Evolutionary conservation across 2,329 filamentous ascomycete species (phyloP).

Genomic region (Fusarium sp.): DNA sequence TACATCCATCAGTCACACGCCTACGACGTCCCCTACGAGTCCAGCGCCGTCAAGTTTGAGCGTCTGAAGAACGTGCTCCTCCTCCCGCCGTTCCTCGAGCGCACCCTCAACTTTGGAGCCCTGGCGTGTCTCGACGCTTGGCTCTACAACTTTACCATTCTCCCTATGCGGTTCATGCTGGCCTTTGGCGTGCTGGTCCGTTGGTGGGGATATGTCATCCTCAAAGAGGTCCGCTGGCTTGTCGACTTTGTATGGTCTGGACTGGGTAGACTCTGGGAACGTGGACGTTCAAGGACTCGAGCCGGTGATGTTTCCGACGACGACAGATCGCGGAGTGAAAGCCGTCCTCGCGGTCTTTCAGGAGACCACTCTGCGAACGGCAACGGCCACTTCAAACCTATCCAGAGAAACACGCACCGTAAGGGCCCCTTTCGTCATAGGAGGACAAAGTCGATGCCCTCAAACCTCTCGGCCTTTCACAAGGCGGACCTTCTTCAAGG

Average conservation of each 20-base stretch:
- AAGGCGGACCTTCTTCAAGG: slow-evolving; percentile 97
- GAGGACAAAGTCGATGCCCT: slow-evolving; percentile 86
- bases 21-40: slow-evolving; percentile 83
- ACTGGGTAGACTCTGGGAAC: slow-evolving; percentile 80
- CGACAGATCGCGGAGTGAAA: slow-evolving; percentile 55
- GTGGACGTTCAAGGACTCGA: slow-evolving; percentile 60
- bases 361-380: slow-evolving; percentile 29
- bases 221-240: slow-evolving; percentile 78
- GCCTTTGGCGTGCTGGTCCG: slow-evolving; percentile 80
- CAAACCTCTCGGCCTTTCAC: slow-evolving; percentile 85
- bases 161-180: slow-evolving; percentile 88
- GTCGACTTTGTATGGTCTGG: slow-evolving; percentile 83
- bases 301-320: slow-evolving; percentile 51
- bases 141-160: slow-evolving; percentile 95
- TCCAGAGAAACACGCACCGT: slow-evolving; percentile 42
- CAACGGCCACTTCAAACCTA: slow-evolving; percentile 27
- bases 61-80: slow-evolving; percentile 89
- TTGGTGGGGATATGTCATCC: slow-evolving; percentile 82
- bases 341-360: slow-evolving; percentile 47
- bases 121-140: slow-evolving; percentile 94
- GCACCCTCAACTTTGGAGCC: slow-evolving; percentile 87
- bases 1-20: slow-evolving; percentile 72
- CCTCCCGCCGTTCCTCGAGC: slow-evolving; percentile 84
- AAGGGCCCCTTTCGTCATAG: slow-evolving; percentile 68
- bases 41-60: slow-evolving; percentile 91